A percentile compares a stretch with the other conserved stretches of the same genome.
Conservation (phyloP, 192 early-diverging fungal species). For the Entophlyctis helioformis region DNA sequence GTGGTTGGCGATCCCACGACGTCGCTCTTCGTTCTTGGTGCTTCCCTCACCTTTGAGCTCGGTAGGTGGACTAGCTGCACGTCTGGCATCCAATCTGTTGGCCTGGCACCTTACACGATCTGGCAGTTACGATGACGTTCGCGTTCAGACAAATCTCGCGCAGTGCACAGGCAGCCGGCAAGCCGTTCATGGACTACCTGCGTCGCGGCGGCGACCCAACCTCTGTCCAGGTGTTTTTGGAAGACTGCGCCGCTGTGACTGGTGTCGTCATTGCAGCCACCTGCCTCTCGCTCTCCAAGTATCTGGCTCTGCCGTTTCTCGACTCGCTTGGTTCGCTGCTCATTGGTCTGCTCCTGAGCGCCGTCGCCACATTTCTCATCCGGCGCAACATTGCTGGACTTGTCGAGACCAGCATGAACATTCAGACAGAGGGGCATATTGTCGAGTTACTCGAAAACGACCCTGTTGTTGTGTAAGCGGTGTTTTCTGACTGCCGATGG, state of each 20-base stretch:
- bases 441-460: slow-evolving; percentile 30
- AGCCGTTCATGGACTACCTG: slow-evolving; percentile 23
- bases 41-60: slow-evolving; percentile 33
- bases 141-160: slow-evolving; percentile 29
- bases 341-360: slow-evolving; percentile 32
- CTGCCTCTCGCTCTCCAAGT: slow-evolving; percentile 25
- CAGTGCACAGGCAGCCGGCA: slow-evolving; percentile 17
- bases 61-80: slow-evolving; percentile 6
- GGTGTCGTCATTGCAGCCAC: slow-evolving; percentile 36
- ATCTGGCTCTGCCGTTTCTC: slow-evolving; percentile 21
- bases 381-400: slow-evolving; percentile 33
- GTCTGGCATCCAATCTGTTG: too few species aligned
- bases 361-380: slow-evolving; percentile 35
- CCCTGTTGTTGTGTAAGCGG: slow-evolving; percentile 29
- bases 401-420: slow-evolving; percentile 27
- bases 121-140: slow-evolving; percentile 24
- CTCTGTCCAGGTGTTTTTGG: slow-evolving; percentile 45
- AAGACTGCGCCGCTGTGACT: slow-evolving; percentile 29
- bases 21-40: slow-evolving; percentile 24
- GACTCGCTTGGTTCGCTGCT: slow-evolving; percentile 36
- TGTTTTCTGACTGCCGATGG: neutral
- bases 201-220: slow-evolving; percentile 38
- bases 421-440: slow-evolving; percentile 17
- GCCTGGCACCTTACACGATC: neutral
- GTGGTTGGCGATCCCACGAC: slow-evolving; percentile 25